These are phyloP conservation scores for Cantharellus cinnabarinus DNA, from an alignment of 768 basidiomycete genomes.

Conservation along the genomic window DNA sequence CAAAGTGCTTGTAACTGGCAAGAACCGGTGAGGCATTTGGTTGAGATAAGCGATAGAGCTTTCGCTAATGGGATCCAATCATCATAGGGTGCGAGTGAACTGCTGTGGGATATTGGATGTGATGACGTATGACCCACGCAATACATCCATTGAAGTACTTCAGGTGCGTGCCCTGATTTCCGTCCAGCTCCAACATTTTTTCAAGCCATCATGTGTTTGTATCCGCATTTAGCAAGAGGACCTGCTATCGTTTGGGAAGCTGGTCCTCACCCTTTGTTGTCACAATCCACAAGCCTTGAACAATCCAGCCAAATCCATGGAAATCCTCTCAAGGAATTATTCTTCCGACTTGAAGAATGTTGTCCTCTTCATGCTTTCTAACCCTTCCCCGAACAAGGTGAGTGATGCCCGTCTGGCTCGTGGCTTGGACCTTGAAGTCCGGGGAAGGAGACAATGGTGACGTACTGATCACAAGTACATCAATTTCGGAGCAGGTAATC, in stretches of 20 bases:
- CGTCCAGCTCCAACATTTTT: neutral
- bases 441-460: too few relatives aligned
- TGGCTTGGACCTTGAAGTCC: too few relatives aligned
- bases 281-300: conserved; percentile 40
- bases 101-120: conserved; percentile 81
- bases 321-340: conserved; percentile 51
- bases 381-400: conserved; percentile 47
- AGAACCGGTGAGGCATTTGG: conserved; percentile 42
- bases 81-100: conserved; percentile 51
- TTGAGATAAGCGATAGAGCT: neutral
- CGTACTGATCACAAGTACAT: too few relatives aligned
- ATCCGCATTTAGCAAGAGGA: conserved; percentile 48
- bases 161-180: conserved; percentile 21
- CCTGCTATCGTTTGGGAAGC: conserved; percentile 61
- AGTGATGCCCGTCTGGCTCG: neutral
- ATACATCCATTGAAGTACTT: conserved; percentile 28
- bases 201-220: neutral
- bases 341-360: conserved; percentile 66
- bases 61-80: neutral
- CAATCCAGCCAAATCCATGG: conserved; percentile 52
- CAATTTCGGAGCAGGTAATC: conserved; percentile 30
- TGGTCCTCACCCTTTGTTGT: conserved; percentile 60
- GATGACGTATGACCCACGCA: conserved; percentile 48
- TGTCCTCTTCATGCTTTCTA: conserved; percentile 54
- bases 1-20: conserved; percentile 73